Conservation (phyloP, 2,329 filamentous ascomycete species). For the Colletotrichum liriopes region DNA sequence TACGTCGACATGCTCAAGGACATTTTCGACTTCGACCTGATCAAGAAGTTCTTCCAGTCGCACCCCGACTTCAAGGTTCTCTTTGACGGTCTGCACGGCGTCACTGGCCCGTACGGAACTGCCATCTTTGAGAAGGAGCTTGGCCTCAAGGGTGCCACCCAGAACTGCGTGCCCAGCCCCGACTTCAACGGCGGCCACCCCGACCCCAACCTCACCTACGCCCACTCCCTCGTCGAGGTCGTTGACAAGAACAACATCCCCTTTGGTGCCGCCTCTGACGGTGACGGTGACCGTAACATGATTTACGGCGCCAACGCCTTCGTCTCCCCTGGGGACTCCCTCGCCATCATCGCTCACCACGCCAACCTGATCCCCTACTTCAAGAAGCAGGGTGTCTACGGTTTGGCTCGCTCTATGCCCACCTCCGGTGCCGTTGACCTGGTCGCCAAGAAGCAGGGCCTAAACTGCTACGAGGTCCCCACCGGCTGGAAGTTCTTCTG, state of each 20-base stretch:
- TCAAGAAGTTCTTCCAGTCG: conserved; percentile 90
- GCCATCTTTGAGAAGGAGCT: conserved; percentile 97
- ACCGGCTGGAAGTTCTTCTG: conserved; percentile 99
- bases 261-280: conserved; percentile 96
- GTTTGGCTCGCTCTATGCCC: conserved; percentile 96
- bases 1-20: conserved; percentile 97
- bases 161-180: conserved; percentile 92
- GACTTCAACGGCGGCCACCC: conserved; percentile 99
- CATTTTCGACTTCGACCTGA: conserved; percentile 97
- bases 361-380: conserved; percentile 98
- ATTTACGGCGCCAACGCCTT: conserved; percentile 98
- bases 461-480: conserved; percentile 95
- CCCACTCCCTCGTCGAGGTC: conserved; percentile 92
- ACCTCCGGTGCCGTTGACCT: conserved; percentile 96
- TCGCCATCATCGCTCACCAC: conserved; percentile 98
- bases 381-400: conserved; percentile 96
- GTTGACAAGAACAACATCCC: conserved; percentile 94
- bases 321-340: conserved; percentile 95
- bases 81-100: conserved; percentile 94
- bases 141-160: conserved; percentile 82
- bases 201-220: conserved; percentile 97
- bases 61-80: conserved; percentile 96
- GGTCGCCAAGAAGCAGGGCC: conserved; percentile 93
- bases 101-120: conserved; percentile 94
- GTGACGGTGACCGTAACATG: conserved; percentile 99